Evolutionary conservation across 2,329 filamentous ascomycete species (phyloP).

Genomic region (Fusarium cicatricum): DNA sequence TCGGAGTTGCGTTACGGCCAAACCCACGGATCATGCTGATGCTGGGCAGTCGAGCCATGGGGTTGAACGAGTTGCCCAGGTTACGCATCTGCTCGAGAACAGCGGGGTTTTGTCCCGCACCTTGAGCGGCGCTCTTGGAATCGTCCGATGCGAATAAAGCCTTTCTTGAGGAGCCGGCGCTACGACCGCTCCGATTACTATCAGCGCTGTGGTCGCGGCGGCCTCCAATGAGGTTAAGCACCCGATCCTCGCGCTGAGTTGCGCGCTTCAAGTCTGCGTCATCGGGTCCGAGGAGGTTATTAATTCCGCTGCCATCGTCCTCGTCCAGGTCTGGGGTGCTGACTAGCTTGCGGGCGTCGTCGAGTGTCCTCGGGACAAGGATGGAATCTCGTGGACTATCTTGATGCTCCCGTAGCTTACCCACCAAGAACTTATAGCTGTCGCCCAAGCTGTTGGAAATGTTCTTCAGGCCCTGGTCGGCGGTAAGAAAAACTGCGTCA

Average conservation of each 20-base stretch:
- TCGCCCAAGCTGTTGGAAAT: slow-evolving; percentile 91
- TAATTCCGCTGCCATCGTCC: slow-evolving; percentile 67
- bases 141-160: slow-evolving; percentile 59
- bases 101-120: slow-evolving; percentile 57
- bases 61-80: slow-evolving; percentile 82
- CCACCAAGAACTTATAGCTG: slow-evolving; percentile 93
- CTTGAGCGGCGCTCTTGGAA: slow-evolving; percentile 30
- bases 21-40: slow-evolving; percentile 81
- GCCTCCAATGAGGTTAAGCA: slow-evolving; percentile 76
- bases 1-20: slow-evolving; percentile 61
- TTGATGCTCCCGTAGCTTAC: slow-evolving; percentile 80
- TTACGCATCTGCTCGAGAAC: slow-evolving; percentile 82
- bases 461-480: slow-evolving; percentile 90
- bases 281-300: slow-evolving; percentile 57
- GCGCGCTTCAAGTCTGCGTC: slow-evolving; percentile 46
- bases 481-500: slow-evolving; percentile 85
- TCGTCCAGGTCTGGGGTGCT: slow-evolving; percentile 73
- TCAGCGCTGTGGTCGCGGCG: slow-evolving; percentile 81
- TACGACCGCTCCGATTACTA: slow-evolving; percentile 71
- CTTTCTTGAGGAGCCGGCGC: slow-evolving; percentile 67
- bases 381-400: slow-evolving; percentile 55
- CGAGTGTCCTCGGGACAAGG: slow-evolving; percentile 84
- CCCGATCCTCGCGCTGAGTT: slow-evolving; percentile 64
- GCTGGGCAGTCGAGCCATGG: slow-evolving; percentile 77
- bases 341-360: slow-evolving; percentile 90